phyloP scores from a whole-genome alignment of 805 yeast genomes.

The Candida loeiensis region DNA sequence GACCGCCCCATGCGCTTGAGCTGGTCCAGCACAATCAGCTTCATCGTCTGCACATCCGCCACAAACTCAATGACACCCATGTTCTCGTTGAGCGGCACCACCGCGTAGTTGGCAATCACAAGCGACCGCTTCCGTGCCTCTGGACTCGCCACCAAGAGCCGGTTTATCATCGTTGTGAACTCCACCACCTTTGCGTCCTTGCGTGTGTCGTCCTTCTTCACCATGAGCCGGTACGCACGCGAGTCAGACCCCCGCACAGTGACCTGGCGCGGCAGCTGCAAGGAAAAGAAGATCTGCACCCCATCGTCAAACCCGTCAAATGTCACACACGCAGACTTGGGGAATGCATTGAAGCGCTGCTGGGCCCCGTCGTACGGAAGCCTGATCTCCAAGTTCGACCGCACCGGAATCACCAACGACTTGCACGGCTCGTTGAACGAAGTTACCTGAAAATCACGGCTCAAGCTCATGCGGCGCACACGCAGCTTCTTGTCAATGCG shows the following conservation, averaged over 20 bases:
- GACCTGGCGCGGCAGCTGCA: constrained; percentile 83
- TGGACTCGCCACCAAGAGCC: constrained; percentile 58
- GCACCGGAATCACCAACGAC: constrained; percentile 69
- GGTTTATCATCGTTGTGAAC: constrained; percentile 81
- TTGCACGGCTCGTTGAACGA: constrained; percentile 28
- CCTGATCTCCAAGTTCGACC: constrained; percentile 63
- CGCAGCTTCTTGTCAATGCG: constrained; percentile 34
- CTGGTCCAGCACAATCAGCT: constrained; percentile 44
- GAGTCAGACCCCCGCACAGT: constrained; percentile 78
- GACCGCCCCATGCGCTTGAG: constrained; percentile 19
- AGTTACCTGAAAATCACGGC: constrained; percentile 38
- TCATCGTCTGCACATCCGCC: constrained; percentile 66
- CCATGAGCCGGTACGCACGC: constrained; percentile 64
- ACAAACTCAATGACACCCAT: constrained; percentile 93
- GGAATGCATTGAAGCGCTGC: constrained; percentile 41
- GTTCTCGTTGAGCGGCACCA: constrained; percentile 79
- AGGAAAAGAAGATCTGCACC: constrained; percentile 70
- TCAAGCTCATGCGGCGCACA: constrained; percentile 34
- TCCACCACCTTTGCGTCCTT: constrained; percentile 95
- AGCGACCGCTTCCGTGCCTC: constrained; percentile 74
- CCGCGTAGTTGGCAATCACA: constrained; percentile 77
- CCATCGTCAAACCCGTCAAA: constrained; percentile 61
- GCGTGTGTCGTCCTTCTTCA: constrained; percentile 88
- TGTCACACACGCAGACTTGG: constrained; percentile 42
- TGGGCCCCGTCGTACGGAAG: constrained; percentile 50